Percentiles rank a stretch among this genome's conserved stretches.
phyloP scores from a whole-genome alignment of 2,329 filamentous ascomycete genomes.

The Immersiporthe knoxdaviesiana region DNA sequence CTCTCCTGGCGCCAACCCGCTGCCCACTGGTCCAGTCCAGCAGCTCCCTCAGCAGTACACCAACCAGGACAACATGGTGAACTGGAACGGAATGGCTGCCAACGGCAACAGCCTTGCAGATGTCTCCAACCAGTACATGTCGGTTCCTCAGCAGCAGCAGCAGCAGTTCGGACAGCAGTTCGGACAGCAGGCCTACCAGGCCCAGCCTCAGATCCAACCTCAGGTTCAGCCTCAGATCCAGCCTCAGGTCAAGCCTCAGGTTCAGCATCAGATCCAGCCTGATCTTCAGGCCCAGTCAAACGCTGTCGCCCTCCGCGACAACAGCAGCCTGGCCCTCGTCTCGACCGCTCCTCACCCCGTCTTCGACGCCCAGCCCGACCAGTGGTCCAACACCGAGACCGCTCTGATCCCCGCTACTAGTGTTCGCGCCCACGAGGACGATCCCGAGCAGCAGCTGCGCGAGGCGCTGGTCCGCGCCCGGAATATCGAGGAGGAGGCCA shows the following conservation, averaged over 20 bases:
- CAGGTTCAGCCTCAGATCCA: constrained; percentile 13
- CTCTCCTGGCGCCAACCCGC: constrained; percentile 65
- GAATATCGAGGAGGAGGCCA: constrained; percentile 85
- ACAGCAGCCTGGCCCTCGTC: constrained; percentile 55
- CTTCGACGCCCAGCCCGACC: constrained; percentile 36
- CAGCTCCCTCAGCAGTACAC: constrained; percentile 55
- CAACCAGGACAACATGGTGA: constrained; percentile 50
- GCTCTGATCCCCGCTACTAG: constrained; percentile 42
- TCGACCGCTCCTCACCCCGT: constrained; percentile 44
- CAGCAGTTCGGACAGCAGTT: constrained; percentile 39
- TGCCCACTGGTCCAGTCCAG: constrained; percentile 59
- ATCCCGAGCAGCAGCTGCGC: constrained; percentile 74
- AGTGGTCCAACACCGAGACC: constrained; percentile 47
- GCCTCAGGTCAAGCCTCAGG: constrained; percentile 31
- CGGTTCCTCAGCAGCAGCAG: constrained; percentile 42
- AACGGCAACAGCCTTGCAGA: constrained; percentile 46
- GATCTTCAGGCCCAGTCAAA: constrained; percentile 43
- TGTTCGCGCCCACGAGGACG: constrained; percentile 48
- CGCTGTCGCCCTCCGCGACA: constrained; percentile 57
- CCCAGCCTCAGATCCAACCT: constrained; percentile 32
- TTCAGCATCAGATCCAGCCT: constrained; percentile 28
- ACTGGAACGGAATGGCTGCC: constrained; percentile 46
- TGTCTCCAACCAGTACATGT: constrained; percentile 43
- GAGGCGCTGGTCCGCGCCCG: constrained; percentile 46
- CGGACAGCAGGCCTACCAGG: constrained; percentile 36